Base-by-base conservation (phyloP, 208 protist species). In the Crithidia fasciculata region DNA sequence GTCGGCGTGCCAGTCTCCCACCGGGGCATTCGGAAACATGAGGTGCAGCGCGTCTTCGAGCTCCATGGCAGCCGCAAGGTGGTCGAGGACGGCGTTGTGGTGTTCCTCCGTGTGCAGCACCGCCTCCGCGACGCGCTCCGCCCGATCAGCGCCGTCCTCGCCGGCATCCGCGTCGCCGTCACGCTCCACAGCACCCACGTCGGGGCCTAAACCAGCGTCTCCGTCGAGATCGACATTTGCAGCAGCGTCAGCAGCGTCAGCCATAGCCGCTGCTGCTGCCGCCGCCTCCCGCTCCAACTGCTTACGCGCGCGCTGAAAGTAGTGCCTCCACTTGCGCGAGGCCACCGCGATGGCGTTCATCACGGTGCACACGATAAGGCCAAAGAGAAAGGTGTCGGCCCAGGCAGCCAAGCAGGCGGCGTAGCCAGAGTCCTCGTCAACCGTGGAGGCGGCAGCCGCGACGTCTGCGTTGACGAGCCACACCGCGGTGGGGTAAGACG, bases 301-400 rank as follows among this genome's bases (percentile, higher is more conserved):
- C 16, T 13, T 40, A 12, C 66, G 77, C 4, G 60, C 54, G 19
- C 43, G 6, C 0, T 16, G 41, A 28, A 82, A 82, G 71, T 69
- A 82, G 19, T 69, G 28, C 28, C 70, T 41, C 77, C 77, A 82
- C 53, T 74, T 67, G 9, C 47, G 40, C 57, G 56, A 82, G 10
- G 58, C 65, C 55, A 69, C 43, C 13, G 4, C 13, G 19, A 74
- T 36, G 0, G 49, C 57, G 63, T 72, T 57, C 57, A 72, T 64
- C 45, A 76, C 44, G 18, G 52, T 45, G 69, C 69, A 76, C 13
- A 81, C 2, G 44, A 81, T 16, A 16, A 72, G n/a, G 5, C 76
- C 76, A 39, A 76, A 71, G 52, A 81, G 54, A 12, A 71, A 13
- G 15, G 64, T 61, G 16, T 81, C 64, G 2, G 57, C 63, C 76